Conservation (phyloP, 2,329 filamentous ascomycete genomes). For the Gaeumannomyces tritici region DNA sequence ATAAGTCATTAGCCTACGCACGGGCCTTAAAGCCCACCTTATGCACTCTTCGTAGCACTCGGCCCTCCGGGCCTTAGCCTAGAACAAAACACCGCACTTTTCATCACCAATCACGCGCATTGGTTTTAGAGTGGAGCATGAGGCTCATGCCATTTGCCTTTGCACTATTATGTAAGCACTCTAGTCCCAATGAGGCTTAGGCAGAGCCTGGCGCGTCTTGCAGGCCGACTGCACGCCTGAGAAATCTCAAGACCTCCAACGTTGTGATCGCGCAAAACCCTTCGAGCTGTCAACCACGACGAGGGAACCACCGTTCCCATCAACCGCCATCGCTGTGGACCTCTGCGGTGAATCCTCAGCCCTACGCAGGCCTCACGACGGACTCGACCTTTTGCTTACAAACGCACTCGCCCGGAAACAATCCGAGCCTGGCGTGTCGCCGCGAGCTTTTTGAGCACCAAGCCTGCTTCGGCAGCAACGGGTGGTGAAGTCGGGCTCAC, state of each 20-base stretch:
- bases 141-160: neutral
- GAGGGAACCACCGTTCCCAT: neutral
- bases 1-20: too few relatives aligned
- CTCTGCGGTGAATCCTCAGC: neutral
- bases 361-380: neutral
- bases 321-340: constrained; percentile 2
- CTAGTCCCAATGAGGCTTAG: neutral
- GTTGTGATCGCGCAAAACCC: neutral
- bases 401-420: neutral
- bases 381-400: neutral
- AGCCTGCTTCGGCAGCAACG: constrained; percentile 1
- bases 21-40: too few relatives aligned
- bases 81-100: too few relatives aligned
- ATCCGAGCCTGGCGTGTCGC: neutral
- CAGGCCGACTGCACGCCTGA: neutral
- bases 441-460: neutral
- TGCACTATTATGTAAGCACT: neutral
- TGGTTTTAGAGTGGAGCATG: too few relatives aligned
- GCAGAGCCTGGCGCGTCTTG: neutral
- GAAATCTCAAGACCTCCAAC: neutral
- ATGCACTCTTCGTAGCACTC: too few relatives aligned
- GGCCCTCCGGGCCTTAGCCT: too few relatives aligned
- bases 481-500: constrained; percentile 4
- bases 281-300: neutral
- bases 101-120: too few relatives aligned